phyloP scores from a whole-genome alignment of 805 yeast genomes.

The Saturnispora sekii region DNA sequence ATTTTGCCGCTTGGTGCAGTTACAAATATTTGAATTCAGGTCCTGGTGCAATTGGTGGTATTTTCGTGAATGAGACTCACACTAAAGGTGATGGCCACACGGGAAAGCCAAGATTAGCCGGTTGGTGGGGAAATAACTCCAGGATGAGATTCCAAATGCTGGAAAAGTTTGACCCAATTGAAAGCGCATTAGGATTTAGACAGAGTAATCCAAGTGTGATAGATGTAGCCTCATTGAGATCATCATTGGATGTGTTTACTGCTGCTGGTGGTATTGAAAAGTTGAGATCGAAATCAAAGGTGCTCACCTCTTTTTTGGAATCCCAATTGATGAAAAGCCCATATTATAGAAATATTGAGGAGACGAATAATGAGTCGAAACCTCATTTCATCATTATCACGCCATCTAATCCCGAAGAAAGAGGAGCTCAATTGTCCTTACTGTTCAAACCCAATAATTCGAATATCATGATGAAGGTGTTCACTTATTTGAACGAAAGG shows the following conservation, averaged over 20 bases:
- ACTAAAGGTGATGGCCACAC: constrained; percentile 25
- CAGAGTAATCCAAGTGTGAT: constrained; percentile 87
- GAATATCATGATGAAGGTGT: constrained; percentile 52
- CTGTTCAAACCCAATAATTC: constrained; percentile 44
- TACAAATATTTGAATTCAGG: constrained; percentile 89
- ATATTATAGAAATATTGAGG: constrained; percentile 31
- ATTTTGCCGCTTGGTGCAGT: constrained; percentile 92
- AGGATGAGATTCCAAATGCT: constrained; percentile 67
- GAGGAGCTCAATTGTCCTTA: constrained; percentile 83
- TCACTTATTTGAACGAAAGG: constrained; percentile 34
- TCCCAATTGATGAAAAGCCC: constrained; percentile 35
- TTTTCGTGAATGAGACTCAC: constrained; percentile 56
- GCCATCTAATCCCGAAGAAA: constrained; percentile 43
- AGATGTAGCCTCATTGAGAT: constrained; percentile 65
- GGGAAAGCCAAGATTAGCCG: constrained; percentile 64
- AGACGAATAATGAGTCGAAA: constrained; percentile 12
- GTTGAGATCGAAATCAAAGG: constrained; percentile 46
- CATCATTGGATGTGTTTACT: constrained; percentile 53
- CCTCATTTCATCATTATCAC: constrained; percentile 63
- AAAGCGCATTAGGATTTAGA: constrained; percentile 80
- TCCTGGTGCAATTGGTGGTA: constrained; percentile 88
- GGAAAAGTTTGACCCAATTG: constrained; percentile 67
- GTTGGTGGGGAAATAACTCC: constrained; percentile 94
- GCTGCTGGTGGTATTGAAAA: constrained; percentile 54
- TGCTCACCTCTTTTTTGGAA: constrained; percentile 50